These are phyloP conservation scores for Hymenoscyphus occultus DNA, from an alignment of 2,329 filamentous ascomycete species.

Conservation along the genomic window DNA sequence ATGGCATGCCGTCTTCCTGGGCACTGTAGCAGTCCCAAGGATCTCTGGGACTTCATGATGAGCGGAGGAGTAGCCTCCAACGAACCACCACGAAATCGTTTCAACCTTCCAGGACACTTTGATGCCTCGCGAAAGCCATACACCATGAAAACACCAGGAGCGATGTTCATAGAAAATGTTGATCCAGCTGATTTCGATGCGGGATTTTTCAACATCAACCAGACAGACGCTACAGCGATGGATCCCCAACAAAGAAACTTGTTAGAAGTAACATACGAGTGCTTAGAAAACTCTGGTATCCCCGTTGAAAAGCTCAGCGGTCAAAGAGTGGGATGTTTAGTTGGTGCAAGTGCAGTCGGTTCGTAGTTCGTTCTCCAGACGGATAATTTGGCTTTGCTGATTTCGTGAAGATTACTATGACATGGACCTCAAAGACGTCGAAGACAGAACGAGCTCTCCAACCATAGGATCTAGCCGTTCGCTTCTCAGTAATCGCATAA, in stretches of 20 bases:
- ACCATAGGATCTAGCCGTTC: too few relatives aligned
- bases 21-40: constrained; percentile 40
- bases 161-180: constrained; percentile 34
- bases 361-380: neutral
- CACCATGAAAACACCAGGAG: constrained; percentile 34
- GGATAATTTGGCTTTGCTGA: too few relatives aligned
- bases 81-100: constrained; percentile 34
- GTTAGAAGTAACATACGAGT: constrained; percentile 29
- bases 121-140: constrained; percentile 46
- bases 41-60: constrained; percentile 47
- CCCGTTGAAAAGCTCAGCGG: constrained; percentile 15
- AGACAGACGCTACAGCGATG: constrained; percentile 26
- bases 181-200: constrained; percentile 39
- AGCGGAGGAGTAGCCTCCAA: constrained; percentile 45
- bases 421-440: too few relatives aligned
- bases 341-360: neutral
- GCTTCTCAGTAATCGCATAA: constrained; percentile 43
- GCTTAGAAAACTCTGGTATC: constrained; percentile 21
- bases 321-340: too few relatives aligned
- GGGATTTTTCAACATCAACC: constrained; percentile 31
- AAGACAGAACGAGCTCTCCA: too few relatives aligned
- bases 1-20: constrained; percentile 40
- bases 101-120: constrained; percentile 47
- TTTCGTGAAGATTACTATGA: too few relatives aligned
- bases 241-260: constrained; percentile 19